A percentile compares a stretch with the other conserved stretches of the same genome.
Evolutionary conservation across 441 rosid species (phyloP).

Genomic region (Gossypium aridum): DNA sequence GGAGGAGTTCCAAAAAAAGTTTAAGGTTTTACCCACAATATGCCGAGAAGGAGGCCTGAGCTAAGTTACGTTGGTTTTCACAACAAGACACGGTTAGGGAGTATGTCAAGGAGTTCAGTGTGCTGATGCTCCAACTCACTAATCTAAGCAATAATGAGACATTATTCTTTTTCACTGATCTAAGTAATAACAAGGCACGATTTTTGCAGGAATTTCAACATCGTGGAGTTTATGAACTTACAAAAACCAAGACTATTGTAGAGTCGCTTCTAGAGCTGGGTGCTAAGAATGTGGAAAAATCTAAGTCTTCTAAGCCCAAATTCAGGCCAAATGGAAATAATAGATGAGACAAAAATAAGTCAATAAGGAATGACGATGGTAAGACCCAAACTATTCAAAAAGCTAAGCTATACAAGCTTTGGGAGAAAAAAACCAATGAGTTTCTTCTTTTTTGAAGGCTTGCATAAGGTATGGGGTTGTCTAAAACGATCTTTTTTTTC

Average conservation of each 20-base stretch:
- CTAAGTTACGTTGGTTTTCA: background rate
- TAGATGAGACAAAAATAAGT: background rate
- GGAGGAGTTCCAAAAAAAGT: background rate
- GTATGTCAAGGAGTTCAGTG: background rate
- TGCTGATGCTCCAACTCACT: background rate
- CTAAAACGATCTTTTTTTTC: background rate
- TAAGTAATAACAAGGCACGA: too few relatives aligned
- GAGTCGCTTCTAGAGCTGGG: background rate
- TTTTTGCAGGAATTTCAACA: too few relatives aligned
- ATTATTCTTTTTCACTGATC: too few relatives aligned
- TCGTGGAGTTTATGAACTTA: background rate
- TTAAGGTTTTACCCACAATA: background rate
- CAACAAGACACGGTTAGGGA: background rate
- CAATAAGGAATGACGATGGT: background rate
- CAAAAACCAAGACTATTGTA: background rate
- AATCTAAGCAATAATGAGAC: background rate
- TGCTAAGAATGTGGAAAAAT: background rate
- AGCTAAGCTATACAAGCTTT: background rate
- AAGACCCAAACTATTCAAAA: background rate
- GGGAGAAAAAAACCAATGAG: background rate
- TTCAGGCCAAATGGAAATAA: background rate
- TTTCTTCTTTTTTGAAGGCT: background rate
- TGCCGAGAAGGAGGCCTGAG: background rate
- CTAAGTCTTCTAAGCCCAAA: background rate
- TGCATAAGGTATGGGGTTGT: background rate